Conservation (phyloP, 441 rosid species). For the Populus hybrid region DNA sequence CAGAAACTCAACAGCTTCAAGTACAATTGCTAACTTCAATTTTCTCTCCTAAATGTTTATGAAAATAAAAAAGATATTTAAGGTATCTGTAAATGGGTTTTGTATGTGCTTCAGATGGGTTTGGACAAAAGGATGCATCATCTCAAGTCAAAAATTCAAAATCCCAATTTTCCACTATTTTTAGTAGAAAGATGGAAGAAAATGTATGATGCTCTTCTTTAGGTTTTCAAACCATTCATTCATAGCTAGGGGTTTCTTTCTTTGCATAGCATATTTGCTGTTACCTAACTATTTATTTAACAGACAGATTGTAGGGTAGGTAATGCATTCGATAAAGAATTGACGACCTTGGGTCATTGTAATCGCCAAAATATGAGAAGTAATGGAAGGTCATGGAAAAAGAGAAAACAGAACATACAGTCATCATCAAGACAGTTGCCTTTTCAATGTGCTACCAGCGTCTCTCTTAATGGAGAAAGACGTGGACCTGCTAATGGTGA, state of each 20-base stretch:
- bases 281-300: constrained; percentile 21
- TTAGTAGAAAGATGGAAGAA: constrained; percentile 43
- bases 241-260: constrained; percentile 12
- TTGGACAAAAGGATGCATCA: constrained; percentile 30
- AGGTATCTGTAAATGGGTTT: constrained; percentile 7
- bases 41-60: constrained; percentile 3
- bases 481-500: constrained; percentile 13
- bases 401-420: constrained; percentile 21
- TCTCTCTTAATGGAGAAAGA: constrained; percentile 25
- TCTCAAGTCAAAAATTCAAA: constrained; percentile 30
- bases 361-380: constrained; percentile 25
- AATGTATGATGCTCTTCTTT: constrained; percentile 40
- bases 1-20: constrained; percentile 23
- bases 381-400: constrained; percentile 28
- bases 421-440: constrained; percentile 33
- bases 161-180: constrained; percentile 43
- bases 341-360: constrained; percentile 36
- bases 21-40: constrained; percentile 21
- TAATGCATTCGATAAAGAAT: constrained; percentile 39
- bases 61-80: no score
- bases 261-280: constrained; percentile 9
- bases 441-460: constrained; percentile 24
- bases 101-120: constrained; percentile 44
- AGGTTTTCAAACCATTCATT: constrained; percentile 7
- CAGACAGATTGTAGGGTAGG: constrained; percentile 44